Evolutionary conservation across 306 rosid species (phyloP).

Genomic region (Malus orientalis): DNA sequence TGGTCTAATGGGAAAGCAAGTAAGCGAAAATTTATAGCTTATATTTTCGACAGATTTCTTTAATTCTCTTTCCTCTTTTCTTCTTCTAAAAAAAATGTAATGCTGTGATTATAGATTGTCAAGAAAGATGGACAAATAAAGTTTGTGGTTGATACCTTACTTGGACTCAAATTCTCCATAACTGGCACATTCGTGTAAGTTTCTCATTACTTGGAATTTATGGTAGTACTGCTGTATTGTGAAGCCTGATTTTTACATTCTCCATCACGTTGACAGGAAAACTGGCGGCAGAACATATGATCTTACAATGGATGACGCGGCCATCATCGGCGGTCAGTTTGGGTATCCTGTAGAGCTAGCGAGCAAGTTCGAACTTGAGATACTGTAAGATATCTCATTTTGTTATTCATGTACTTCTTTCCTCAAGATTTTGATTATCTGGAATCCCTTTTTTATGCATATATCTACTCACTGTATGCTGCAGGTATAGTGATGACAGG

Average conservation of each 20-base stretch:
- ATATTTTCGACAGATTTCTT: neutral
- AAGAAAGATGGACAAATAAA: slow-evolving; percentile 59
- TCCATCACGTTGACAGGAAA: slow-evolving; percentile 37
- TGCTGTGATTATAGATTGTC: slow-evolving; percentile 44
- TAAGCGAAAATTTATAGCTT: slow-evolving; percentile 4
- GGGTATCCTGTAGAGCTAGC: slow-evolving; percentile 67
- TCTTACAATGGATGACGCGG: slow-evolving; percentile 79
- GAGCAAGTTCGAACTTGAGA: slow-evolving; percentile 60
- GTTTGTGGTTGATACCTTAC: slow-evolving; percentile 58
- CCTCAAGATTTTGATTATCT: neutral
- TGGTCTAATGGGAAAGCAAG: slow-evolving; percentile 93
- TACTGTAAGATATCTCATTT: slow-evolving; percentile 48
- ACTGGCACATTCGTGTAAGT: slow-evolving; percentile 59
- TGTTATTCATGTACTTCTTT: neutral
- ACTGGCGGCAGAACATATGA: slow-evolving; percentile 42
- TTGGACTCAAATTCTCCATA: slow-evolving; percentile 77
- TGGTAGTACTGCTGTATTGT: neutral
- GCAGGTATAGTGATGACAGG: slow-evolving; percentile 72
- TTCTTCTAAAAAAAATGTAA: neutral
- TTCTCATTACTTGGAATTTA: neutral
- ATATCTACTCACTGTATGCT: neutral
- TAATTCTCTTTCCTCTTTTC: neutral
- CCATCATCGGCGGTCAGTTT: slow-evolving; percentile 71
- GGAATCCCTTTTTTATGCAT: neutral
- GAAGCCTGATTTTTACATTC: neutral